Conservation (phyloP, 169 alveolate genomes). For the Cyclospora cayetanensis region DNA sequence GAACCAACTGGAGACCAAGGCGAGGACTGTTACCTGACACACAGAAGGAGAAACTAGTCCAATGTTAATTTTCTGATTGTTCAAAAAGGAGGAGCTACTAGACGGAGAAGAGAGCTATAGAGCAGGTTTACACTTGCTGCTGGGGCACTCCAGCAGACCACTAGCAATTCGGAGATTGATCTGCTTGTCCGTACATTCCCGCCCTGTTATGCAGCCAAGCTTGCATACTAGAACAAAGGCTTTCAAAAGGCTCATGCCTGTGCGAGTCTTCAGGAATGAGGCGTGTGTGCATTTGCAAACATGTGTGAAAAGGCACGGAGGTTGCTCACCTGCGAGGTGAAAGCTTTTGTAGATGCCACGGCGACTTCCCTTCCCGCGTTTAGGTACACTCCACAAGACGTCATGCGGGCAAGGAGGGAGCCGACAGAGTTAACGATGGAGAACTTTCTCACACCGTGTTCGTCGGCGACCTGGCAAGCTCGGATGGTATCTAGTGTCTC, state of each 20-base stretch:
- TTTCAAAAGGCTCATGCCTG: too few relatives aligned
- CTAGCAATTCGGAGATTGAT: too few relatives aligned
- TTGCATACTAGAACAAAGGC: too few relatives aligned
- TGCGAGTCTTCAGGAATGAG: too few relatives aligned
- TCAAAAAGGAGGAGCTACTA: too few relatives aligned
- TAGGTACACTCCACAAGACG: conserved; percentile 94
- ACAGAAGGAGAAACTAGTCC: background rate
- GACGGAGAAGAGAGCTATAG: too few relatives aligned
- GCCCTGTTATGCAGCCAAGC: too few relatives aligned
- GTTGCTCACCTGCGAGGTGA: conserved; percentile 91
- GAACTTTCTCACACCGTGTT: conserved; percentile 83
- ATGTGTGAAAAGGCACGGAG: background rate
- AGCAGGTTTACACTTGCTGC: conserved; percentile 82
- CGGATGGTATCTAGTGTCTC: conserved; percentile 95
- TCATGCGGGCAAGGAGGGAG: conserved; percentile 89
- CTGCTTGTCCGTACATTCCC: too few relatives aligned
- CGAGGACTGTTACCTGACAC: conserved; percentile 82
- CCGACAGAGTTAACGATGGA: conserved; percentile 94
- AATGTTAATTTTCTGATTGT: too few relatives aligned
- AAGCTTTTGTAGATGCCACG: conserved; percentile 98
- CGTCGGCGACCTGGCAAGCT: conserved; percentile 81
- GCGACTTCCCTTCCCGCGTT: conserved; percentile 96
- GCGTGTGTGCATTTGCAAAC: too few relatives aligned
- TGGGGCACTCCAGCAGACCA: too few relatives aligned
- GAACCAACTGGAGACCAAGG: conserved; percentile 90